Evolutionary conservation across 805 yeast species (phyloP), one percentile per base, ranked within the genome.

Genomic region (Yueomyces sp.): DNA sequence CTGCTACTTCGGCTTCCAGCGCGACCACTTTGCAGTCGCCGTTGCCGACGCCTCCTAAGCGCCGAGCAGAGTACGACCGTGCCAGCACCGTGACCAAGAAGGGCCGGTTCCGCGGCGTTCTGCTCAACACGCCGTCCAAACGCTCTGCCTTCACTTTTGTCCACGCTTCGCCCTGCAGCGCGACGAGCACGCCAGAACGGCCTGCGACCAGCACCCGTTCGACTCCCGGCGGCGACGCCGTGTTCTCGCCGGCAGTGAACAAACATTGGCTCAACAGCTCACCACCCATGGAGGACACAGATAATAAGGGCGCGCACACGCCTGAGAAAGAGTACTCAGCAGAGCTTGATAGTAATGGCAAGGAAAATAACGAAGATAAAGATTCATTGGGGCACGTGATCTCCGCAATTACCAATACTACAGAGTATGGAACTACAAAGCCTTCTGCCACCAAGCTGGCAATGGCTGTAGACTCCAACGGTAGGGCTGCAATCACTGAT

Each of bases 401-500:
- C 44, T 11, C 44, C 44, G n/a, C 3, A 28, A 37, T 12, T 31
- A 27, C 26, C 9, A 11, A 27, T 11, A 5, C 38, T 12, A 5
- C 26, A 26, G 34, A 40, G n/a, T 28, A 40, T 6, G 28, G 6
- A 41, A 39, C 26, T 32, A 43, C 26, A 42, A 44, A 11, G 28
- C 40, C 30, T 5, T 30, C 28, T 36, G 40, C 8, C 43, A n/a
- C 40, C 31, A 32, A 19, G 19, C 31, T 34, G 9, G 27, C 36
- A 32, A 46, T 61, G 33, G 55, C 54, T 29, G 49, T 61, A 28
- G 62, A 60, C 12, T 48, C 55, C 26, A 53, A 59, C 40, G 65
- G 65, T n/a, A 61, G 57, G 39, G 66, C 66, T 5, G 43, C 55
- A 4, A 59, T 61, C 41, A 51, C 52, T 6, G 53, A 52, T 9